These are phyloP conservation scores for Limnanthes douglasii DNA, from an alignment of 345 rosid species.

Conservation along the genomic window DNA sequence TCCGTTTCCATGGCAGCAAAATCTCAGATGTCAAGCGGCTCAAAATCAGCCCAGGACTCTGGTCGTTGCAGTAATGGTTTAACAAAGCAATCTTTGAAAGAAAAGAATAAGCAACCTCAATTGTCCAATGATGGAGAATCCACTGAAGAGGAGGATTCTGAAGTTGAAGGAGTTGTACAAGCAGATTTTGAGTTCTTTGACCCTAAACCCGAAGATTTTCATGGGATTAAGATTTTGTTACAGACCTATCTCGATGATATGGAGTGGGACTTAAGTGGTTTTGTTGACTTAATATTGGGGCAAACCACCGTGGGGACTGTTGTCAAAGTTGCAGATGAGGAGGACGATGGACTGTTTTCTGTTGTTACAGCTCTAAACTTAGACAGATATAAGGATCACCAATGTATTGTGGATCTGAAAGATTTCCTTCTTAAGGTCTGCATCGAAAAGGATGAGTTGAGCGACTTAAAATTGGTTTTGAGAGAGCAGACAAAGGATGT, in stretches of 20 bases:
- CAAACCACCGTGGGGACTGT: slow-evolving; percentile 90
- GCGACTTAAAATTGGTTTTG: slow-evolving; percentile 28
- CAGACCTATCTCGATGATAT: slow-evolving; percentile 52
- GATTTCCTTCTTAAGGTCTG: slow-evolving; percentile 48
- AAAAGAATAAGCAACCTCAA: slow-evolving; percentile 6
- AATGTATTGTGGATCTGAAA: slow-evolving; percentile 42
- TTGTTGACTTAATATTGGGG: slow-evolving; percentile 67
- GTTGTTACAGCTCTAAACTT: slow-evolving; percentile 52
- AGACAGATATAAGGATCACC: slow-evolving; percentile 61
- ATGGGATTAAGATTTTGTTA: slow-evolving; percentile 59
- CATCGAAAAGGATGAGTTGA: slow-evolving; percentile 21
- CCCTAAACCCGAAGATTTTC: slow-evolving; percentile 68
- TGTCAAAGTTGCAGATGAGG: slow-evolving; percentile 70
- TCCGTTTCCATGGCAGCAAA: slow-evolving; percentile 6
- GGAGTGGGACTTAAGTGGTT: slow-evolving; percentile 86
- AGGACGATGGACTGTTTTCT: slow-evolving; percentile 50
- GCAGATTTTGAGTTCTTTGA: slow-evolving; percentile 91
- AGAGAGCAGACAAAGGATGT: slow-evolving; percentile 33
- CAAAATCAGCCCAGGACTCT: not conserved
- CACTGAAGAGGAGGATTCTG: slow-evolving; percentile 44
- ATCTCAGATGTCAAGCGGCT: slow-evolving; percentile 11
- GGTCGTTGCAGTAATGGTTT: slow-evolving; percentile 13
- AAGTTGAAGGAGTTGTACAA: slow-evolving; percentile 65
- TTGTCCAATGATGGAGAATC: slow-evolving; percentile 25
- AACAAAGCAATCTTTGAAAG: slow-evolving; percentile 8